Evolutionary conservation across 225 moss, liverwort and hornwort genomes (phyloP).

Genomic region (Lunularia cruciata): DNA sequence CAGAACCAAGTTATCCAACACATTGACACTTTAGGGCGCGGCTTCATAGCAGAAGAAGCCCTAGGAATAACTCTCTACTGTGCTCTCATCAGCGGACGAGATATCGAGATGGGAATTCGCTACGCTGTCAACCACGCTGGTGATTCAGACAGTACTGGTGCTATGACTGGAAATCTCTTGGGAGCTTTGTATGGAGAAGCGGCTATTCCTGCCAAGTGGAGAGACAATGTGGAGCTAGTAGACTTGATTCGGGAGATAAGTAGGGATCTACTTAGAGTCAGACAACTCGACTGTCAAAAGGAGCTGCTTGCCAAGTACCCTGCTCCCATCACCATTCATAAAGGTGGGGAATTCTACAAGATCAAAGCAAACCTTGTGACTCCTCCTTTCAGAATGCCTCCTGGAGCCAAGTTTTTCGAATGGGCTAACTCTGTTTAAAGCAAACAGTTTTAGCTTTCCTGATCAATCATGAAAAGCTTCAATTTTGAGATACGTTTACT

Average conservation of each 20-base stretch:
- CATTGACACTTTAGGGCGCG: slow-evolving; percentile 30
- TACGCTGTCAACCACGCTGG: slow-evolving; percentile 44
- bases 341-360: slow-evolving; percentile 43
- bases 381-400: slow-evolving; percentile 17
- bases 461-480: too few relatives aligned
- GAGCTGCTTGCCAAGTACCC: slow-evolving; percentile 32
- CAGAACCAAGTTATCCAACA: slow-evolving; percentile 35
- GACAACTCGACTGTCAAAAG: slow-evolving; percentile 1
- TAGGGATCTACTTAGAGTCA: slow-evolving; percentile 30
- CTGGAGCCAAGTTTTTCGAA: slow-evolving; percentile 23
- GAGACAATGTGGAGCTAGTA: slow-evolving; percentile 36
- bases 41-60: slow-evolving; percentile 42
- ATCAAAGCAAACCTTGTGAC: slow-evolving; percentile 29
- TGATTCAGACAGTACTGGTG: slow-evolving; percentile 42
- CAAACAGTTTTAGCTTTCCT: too few relatives aligned
- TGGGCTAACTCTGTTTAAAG: slow-evolving; percentile 10
- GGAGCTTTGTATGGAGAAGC: slow-evolving; percentile 42
- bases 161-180: slow-evolving; percentile 39
- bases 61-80: slow-evolving; percentile 41
- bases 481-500: too few relatives aligned
- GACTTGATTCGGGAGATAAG: slow-evolving; percentile 38
- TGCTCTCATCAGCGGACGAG: slow-evolving; percentile 36
- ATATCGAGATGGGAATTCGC: slow-evolving; percentile 38
- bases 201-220: slow-evolving; percentile 38
- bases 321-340: slow-evolving; percentile 20